phyloP scores from a whole-genome alignment of 495 filamentous ascomycete species.

The Penicillium atrosanguineum region DNA sequence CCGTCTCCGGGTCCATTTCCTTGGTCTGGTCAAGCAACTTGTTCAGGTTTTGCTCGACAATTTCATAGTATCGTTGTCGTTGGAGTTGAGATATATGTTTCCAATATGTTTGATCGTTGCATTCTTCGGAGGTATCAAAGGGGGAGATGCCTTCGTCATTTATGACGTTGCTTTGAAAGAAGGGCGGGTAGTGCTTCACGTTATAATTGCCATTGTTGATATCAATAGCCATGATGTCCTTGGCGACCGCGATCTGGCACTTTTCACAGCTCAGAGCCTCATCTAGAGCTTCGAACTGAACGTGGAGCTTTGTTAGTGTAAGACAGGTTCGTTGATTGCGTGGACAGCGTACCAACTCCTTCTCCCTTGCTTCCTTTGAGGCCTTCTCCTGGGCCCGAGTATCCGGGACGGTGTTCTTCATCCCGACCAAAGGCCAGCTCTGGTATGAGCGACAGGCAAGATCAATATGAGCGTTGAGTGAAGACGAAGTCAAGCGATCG shows the following conservation, averaged over 20 bases:
- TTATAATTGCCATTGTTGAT: conserved; percentile 21
- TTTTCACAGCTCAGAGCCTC: conserved; percentile 33
- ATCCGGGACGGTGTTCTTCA: neutral
- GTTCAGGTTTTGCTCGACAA: conserved; percentile 12
- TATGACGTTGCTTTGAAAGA: conserved; percentile 14
- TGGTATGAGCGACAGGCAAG: neutral
- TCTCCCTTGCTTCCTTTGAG: conserved; percentile 1
- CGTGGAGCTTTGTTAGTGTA: neutral
- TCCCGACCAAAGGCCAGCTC: neutral
- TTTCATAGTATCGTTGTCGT: conserved; percentile 20
- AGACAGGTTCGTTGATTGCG: neutral
- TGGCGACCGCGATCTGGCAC: conserved; percentile 21
- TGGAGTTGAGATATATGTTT: conserved; percentile 16
- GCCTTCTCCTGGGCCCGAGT: conserved; percentile 2
- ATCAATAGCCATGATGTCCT: conserved; percentile 22
- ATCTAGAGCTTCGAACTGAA: conserved; percentile 20
- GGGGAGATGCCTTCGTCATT: conserved; percentile 18
- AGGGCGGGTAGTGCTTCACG: conserved; percentile 24
- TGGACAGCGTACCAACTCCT: conserved; percentile 4
- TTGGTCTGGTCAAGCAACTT: neutral
- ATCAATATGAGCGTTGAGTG: neutral
- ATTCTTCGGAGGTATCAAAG: conserved; percentile 1
- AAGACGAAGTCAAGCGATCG: neutral
- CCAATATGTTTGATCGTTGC: conserved; percentile 15
- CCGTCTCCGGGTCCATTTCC: conserved; percentile 5